Conservation (phyloP, 2,329 filamentous ascomycete species). For the Aureobasidium subglaciale region DNA sequence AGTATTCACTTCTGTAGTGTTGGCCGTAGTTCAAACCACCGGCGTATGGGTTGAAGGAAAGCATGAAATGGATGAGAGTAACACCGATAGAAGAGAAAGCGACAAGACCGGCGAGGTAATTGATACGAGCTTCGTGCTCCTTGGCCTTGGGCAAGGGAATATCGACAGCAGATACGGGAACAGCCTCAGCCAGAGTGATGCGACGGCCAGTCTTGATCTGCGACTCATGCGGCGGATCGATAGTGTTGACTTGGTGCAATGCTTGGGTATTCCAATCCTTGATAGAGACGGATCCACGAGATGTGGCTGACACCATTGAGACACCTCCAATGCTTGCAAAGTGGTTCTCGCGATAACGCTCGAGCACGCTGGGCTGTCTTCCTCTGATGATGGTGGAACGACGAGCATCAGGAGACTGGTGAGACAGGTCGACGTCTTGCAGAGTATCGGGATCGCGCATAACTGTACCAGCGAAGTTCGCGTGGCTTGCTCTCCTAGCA, state of each 20-base stretch:
- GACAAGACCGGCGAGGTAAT: conserved; percentile 42
- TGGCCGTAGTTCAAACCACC: conserved; percentile 29
- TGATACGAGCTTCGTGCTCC: conserved; percentile 30
- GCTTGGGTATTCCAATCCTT: conserved; percentile 10
- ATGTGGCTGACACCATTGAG: not conserved
- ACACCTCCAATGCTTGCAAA: conserved; percentile 2
- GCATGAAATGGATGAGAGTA: conserved; percentile 39
- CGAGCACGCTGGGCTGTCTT: conserved; percentile 8
- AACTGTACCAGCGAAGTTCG: not conserved
- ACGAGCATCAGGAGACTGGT: not conserved
- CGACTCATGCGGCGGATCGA: conserved; percentile 10
- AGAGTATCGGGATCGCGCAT: conserved; percentile 3
- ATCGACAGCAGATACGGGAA: conserved; percentile 7
- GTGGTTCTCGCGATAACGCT: conserved; percentile 2
- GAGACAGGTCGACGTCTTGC: conserved; percentile 1
- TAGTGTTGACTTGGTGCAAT: not conserved
- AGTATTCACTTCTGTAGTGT: conserved; percentile 36
- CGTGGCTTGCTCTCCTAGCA: not conserved
- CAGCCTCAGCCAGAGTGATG: conserved; percentile 11
- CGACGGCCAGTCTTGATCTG: conserved; percentile 1
- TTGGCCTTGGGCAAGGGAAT: conserved; percentile 11
- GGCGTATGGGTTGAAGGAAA: conserved; percentile 37
- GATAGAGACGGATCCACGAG: not conserved
- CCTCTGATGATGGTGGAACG: not conserved
- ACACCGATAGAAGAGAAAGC: conserved; percentile 39